Percentiles rank a stretch among this genome's conserved stretches.
Evolutionary conservation across 805 yeast genomes (phyloP).

Genomic region (Peterozyma toletana): DNA sequence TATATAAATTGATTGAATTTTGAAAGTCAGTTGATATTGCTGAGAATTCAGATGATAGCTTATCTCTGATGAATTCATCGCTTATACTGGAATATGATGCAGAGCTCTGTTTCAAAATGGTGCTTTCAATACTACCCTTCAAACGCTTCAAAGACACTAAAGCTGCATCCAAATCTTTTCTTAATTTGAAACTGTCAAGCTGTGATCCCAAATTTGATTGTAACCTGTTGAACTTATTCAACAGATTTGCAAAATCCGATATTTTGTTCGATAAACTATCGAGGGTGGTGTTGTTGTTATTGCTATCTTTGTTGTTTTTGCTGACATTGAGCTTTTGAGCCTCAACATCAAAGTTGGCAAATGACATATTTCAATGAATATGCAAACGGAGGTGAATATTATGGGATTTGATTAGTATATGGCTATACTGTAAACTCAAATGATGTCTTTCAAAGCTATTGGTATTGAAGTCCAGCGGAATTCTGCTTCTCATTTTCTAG

Average conservation of each 20-base stretch:
- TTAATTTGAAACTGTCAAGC: conserved; percentile 33
- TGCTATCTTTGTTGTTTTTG: not conserved
- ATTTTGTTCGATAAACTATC: conserved; percentile 27
- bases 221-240: conserved; percentile 41
- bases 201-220: conserved; percentile 45
- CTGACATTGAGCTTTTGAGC: conserved; percentile 27
- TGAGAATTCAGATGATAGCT: conserved; percentile 49
- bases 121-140: conserved; percentile 17
- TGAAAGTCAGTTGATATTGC: conserved; percentile 40
- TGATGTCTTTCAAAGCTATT: too few species aligned
- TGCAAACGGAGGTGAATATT: too few species aligned
- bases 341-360: conserved; percentile 45
- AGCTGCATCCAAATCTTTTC: conserved; percentile 17
- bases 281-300: not conserved
- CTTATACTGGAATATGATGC: conserved; percentile 17
- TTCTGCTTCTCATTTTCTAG: too few species aligned
- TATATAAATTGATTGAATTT: conserved; percentile 34
- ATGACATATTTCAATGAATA: conserved; percentile 31
- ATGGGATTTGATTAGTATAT: too few species aligned
- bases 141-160: conserved; percentile 11
- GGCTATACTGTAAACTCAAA: too few species aligned
- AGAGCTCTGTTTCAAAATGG: conserved; percentile 24
- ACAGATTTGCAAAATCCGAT: conserved; percentile 39
- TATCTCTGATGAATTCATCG: conserved; percentile 34
- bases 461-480: too few species aligned